These are phyloP conservation scores for Populus alba DNA, from an alignment of 345 rosid genomes.

Conservation along the genomic window DNA sequence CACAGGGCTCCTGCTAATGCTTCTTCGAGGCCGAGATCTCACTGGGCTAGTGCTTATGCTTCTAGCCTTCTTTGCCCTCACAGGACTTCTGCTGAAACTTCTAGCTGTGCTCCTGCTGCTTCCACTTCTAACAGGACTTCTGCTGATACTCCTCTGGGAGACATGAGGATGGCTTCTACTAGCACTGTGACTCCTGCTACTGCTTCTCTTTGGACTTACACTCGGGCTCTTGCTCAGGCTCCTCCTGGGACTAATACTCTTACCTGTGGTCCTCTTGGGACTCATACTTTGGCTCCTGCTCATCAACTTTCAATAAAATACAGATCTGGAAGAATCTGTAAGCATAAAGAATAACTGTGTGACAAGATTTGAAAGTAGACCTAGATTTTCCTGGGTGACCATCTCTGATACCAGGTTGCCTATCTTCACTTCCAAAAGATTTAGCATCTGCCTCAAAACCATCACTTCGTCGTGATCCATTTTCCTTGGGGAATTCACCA, in stretches of 20 bases:
- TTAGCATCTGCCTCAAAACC: slow-evolving; percentile 42
- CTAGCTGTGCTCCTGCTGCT: slow-evolving; percentile 51
- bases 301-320: slow-evolving; percentile 55
- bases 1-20: slow-evolving; percentile 34
- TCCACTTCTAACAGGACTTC: slow-evolving; percentile 42
- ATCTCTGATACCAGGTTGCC: slow-evolving; percentile 80
- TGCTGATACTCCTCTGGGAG: slow-evolving; percentile 38
- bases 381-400: slow-evolving; percentile 88
- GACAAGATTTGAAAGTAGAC: slow-evolving; percentile 50
- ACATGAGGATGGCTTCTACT: slow-evolving; percentile 33
- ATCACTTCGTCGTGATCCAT: slow-evolving; percentile 57
- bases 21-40: slow-evolving; percentile 21
- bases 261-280: slow-evolving; percentile 75
- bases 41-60: slow-evolving; percentile 41
- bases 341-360: slow-evolving; percentile 39
- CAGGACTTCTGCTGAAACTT: slow-evolving; percentile 56
- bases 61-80: slow-evolving; percentile 34
- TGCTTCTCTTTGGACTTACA: slow-evolving; percentile 45
- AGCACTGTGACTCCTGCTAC: slow-evolving; percentile 36
- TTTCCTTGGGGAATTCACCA: slow-evolving; percentile 49
- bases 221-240: slow-evolving; percentile 67
- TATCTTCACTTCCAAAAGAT: slow-evolving; percentile 58
- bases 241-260: slow-evolving; percentile 77
- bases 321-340: slow-evolving; percentile 39
- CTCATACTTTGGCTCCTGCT: slow-evolving; percentile 92